Conservation (phyloP, 257 asterid genomes). For the Rauvolfia tetraphylla region DNA sequence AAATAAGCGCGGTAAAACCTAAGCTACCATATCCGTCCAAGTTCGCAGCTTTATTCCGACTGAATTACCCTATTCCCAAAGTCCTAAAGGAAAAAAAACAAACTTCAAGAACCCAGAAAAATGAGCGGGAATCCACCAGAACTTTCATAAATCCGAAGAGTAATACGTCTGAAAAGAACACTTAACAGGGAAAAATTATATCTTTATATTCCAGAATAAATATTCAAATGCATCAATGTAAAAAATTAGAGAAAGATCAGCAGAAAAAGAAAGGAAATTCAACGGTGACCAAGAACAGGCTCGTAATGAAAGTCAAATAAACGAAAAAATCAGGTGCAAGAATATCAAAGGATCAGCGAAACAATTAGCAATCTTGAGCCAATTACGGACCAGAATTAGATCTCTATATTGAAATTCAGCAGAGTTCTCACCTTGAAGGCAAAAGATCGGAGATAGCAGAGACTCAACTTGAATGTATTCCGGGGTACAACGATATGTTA, state of each 20-base stretch:
- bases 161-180: not conserved
- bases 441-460: not conserved
- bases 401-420: not conserved
- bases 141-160: not conserved
- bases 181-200: not conserved
- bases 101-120: not conserved
- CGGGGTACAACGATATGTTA: not conserved
- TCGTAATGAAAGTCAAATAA: not conserved
- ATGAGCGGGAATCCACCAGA: not conserved
- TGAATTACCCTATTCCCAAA: constrained; percentile 5
- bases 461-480: not conserved
- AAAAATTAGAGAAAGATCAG: not conserved
- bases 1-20: not conserved
- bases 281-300: not conserved
- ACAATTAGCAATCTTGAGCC: not conserved
- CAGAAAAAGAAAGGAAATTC: not conserved
- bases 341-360: not conserved
- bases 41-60: not conserved
- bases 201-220: not conserved
- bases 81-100: not conserved
- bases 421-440: not conserved
- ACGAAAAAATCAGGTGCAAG: not conserved
- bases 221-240: not conserved
- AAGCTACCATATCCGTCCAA: not conserved
- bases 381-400: not conserved